Evolutionary conservation across 768 basidiomycete species (phyloP).

Genomic region (Trametes gibbosa): DNA sequence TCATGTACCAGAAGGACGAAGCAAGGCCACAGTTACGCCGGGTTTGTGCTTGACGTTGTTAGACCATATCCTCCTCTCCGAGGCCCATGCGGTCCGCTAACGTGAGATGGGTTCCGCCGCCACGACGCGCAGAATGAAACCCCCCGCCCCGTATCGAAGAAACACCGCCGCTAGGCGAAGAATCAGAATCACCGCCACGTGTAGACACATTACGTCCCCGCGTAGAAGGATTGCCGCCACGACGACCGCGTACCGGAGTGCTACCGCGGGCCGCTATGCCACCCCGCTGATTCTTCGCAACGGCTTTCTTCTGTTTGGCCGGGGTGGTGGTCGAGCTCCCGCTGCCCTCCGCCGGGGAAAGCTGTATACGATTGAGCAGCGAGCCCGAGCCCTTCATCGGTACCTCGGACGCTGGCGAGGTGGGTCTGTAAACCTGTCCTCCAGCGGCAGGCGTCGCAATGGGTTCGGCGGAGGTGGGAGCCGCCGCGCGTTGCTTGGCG

Average conservation of each 20-base stretch:
- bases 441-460: conserved; percentile 1
- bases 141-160: not conserved
- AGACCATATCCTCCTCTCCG: not conserved
- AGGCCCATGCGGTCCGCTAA: not conserved
- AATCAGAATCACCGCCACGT: not conserved
- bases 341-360: not conserved
- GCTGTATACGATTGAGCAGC: not conserved
- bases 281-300: not conserved
- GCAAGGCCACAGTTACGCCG: not conserved
- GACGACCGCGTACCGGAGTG: not conserved
- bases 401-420: not conserved
- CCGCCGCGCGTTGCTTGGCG: not conserved
- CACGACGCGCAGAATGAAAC: not conserved
- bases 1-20: not conserved
- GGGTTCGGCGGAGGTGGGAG: not conserved
- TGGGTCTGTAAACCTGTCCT: conserved; percentile 4
- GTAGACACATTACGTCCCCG: not conserved
- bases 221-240: no score
- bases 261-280: not conserved
- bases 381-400: not conserved
- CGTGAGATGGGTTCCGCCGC: not conserved
- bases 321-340: not conserved
- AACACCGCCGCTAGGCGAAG: not conserved
- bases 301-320: not conserved
- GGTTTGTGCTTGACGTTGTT: not conserved